Conservation (phyloP, 371 early-diverging fungal species). For the Sporodiniella umbellata region DNA sequence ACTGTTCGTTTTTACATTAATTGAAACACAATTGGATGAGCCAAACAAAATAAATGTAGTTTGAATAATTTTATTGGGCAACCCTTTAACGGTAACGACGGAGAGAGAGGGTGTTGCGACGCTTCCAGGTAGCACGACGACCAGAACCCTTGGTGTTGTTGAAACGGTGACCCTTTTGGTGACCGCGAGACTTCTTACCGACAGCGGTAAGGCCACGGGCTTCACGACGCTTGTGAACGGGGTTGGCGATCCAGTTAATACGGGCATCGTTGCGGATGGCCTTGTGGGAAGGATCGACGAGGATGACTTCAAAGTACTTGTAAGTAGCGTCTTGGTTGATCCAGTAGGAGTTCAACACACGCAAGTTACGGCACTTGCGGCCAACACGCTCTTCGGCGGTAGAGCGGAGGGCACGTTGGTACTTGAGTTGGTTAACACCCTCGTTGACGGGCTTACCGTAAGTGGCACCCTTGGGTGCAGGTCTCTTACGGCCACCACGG, state of each 20-base stretch:
- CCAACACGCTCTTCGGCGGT: conserved; percentile 98
- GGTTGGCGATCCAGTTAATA: conserved; percentile 98
- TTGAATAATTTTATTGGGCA: conserved; percentile 4
- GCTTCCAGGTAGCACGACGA: conserved; percentile 73
- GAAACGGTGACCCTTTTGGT: conserved; percentile 97
- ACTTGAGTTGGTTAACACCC: conserved; percentile 98
- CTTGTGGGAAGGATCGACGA: conserved; percentile 95
- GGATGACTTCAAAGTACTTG: conserved; percentile 99
- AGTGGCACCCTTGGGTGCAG: conserved; percentile 95
- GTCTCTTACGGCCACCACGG: conserved; percentile 97
- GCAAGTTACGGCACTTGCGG: conserved; percentile 90
- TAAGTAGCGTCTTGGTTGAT: conserved; percentile 97
- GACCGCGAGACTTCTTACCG: conserved; percentile 97
- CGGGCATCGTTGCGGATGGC: conserved; percentile 97
- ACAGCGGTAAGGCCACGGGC: conserved; percentile 96
- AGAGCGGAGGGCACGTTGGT: conserved; percentile 88
- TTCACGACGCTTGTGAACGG: conserved; percentile 98
- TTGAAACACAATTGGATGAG: no score
- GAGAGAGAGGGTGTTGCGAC: conserved; percentile 78
- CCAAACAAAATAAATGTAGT: background rate
- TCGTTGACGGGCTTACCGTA: conserved; percentile 98
- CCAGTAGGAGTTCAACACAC: conserved; percentile 99
- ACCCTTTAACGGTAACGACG: conserved; percentile 75
- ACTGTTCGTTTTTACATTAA: no score
- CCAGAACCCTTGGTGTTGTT: conserved; percentile 99